These are phyloP conservation scores for Vaccinium corymbosum DNA, from an alignment of 148 eudicot genomes.

Conservation along the genomic window DNA sequence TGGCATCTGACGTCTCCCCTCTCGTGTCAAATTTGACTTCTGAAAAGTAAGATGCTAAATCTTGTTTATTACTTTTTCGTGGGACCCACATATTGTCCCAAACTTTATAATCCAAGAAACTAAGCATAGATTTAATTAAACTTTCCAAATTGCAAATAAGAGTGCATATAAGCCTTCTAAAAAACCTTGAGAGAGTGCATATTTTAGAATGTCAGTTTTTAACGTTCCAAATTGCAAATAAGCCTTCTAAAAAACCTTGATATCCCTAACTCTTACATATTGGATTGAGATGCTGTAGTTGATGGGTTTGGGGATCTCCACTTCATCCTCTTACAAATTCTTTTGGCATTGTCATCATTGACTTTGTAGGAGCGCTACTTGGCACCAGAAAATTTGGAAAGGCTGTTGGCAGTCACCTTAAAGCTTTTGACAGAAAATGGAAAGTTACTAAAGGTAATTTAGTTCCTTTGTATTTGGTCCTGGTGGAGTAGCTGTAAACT, in stretches of 20 bases:
- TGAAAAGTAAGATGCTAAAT: neutral
- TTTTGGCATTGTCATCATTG: conserved; percentile 6
- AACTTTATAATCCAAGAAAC: neutral
- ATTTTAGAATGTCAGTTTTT: neutral
- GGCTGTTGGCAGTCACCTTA: conserved; percentile 48
- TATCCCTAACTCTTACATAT: neutral
- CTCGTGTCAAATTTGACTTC: neutral
- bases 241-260: neutral
- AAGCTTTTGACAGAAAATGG: conserved; percentile 60
- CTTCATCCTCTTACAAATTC: neutral
- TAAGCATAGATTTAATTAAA: neutral
- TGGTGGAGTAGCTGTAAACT: neutral
- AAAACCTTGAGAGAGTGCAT: neutral
- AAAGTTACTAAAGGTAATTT: conserved; percentile 60
- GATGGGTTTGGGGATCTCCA: neutral
- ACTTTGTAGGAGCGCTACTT: conserved; percentile 60
- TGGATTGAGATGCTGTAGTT: neutral
- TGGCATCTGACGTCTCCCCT: neutral
- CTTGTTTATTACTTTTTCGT: neutral
- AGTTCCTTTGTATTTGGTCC: conserved; percentile 1
- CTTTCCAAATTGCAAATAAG: neutral
- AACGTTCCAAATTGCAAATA: neutral
- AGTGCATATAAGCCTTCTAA: neutral
- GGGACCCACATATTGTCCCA: neutral
- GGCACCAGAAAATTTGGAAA: conserved; percentile 66